A percentile compares a stretch with the other conserved stretches of the same genome.
phyloP scores from a whole-genome alignment of 2,329 filamentous ascomycete species.

The Ceratocystis cubensis region DNA sequence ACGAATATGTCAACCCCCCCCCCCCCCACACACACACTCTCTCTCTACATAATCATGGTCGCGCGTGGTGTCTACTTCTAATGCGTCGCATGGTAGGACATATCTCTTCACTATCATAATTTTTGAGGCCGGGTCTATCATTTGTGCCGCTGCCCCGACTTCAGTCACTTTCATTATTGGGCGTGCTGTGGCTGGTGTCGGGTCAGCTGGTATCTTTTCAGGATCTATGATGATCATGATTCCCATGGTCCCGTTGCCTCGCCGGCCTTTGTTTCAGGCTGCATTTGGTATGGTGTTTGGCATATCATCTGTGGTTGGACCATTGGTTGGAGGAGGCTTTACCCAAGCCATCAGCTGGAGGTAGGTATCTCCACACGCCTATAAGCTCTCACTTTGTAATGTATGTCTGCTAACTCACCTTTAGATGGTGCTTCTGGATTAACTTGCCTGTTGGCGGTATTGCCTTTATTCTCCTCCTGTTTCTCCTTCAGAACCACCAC shows the following conservation, averaged over 20 bases:
- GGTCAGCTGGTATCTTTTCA: conserved; percentile 45
- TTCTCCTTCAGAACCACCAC: conserved; percentile 36
- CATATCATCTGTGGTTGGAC: conserved; percentile 41
- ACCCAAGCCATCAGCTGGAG: conserved; percentile 38
- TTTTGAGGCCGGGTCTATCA: conserved; percentile 42
- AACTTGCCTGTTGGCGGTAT: conserved; percentile 44
- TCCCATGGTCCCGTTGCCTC: conserved; percentile 46
- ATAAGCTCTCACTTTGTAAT: neutral
- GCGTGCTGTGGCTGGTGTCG: conserved; percentile 44
- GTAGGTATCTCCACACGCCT: conserved; percentile 23
- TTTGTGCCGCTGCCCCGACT: conserved; percentile 43
- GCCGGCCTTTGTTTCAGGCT: conserved; percentile 46
- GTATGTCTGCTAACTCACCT: neutral
- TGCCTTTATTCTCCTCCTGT: conserved; percentile 37
- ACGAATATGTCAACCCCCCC: no score
- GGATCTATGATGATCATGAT: conserved; percentile 46
- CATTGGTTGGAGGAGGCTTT: conserved; percentile 42
- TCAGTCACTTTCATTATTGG: conserved; percentile 44
- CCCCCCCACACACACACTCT: no score
- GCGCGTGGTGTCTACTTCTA: neutral
- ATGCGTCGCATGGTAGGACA: conserved; percentile 23
- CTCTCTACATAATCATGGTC: no score
- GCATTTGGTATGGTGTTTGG: conserved; percentile 45
- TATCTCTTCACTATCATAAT: conserved; percentile 38
- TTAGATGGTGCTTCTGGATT: conserved; percentile 47